These are phyloP conservation scores for Debaryomyces hansenii DNA, from an alignment of 805 yeast genomes.

Conservation along the genomic window DNA sequence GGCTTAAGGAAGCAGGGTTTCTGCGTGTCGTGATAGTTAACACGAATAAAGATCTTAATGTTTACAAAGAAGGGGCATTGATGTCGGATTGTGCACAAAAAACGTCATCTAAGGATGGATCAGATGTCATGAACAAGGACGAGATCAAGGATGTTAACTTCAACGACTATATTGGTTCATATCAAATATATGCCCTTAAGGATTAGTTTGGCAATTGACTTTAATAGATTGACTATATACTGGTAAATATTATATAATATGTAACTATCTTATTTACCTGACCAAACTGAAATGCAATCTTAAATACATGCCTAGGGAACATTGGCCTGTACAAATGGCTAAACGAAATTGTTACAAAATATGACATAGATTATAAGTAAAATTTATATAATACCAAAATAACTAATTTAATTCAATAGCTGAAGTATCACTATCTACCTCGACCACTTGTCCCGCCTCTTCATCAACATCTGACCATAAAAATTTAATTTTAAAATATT, in stretches of 20 bases:
- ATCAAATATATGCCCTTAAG: background rate
- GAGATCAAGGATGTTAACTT: background rate
- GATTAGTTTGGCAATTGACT: background rate
- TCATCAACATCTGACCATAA: constrained; percentile 24
- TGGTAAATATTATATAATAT: no score
- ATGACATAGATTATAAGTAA: no score
- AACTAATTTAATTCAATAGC: no score
- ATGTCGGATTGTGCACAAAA: background rate
- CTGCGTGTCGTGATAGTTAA: background rate
- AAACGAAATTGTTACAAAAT: no score
- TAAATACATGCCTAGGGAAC: no score
- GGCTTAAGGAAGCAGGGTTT: background rate
- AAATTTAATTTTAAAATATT: constrained; percentile 25
- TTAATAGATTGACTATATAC: no score
- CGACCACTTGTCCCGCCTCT: background rate
- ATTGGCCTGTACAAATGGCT: no score
- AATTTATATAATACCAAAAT: no score
- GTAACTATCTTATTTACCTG: no score
- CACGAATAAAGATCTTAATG: background rate
- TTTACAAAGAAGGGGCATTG: background rate
- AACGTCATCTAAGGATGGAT: background rate
- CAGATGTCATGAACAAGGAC: background rate
- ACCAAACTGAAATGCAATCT: no score
- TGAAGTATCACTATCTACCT: background rate
- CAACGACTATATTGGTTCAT: background rate